These are phyloP conservation scores for Botryotinia narcissicola DNA, from an alignment of 2,329 filamentous ascomycete genomes.

Conservation along the genomic window DNA sequence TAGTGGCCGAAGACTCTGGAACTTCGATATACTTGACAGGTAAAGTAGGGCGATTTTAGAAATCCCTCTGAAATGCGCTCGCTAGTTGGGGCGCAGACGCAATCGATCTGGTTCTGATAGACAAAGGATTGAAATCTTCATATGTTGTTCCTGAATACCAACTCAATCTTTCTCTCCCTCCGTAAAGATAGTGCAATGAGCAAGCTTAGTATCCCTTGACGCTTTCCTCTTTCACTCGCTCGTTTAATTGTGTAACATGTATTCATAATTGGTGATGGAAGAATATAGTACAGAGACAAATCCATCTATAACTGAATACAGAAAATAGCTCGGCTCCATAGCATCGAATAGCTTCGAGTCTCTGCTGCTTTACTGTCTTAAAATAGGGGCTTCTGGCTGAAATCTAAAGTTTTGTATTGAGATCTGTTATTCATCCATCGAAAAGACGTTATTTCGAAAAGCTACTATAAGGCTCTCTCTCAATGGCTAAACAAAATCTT, in stretches of 20 bases:
- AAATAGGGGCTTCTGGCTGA: accelerated
- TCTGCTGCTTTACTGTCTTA: neutral
- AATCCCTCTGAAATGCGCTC: neutral
- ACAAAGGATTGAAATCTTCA: accelerated
- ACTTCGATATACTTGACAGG: no score
- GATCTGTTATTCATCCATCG: neutral
- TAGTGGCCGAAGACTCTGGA: accelerated
- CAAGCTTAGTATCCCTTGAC: neutral
- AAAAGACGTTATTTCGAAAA: accelerated
- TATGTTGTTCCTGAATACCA: neutral
- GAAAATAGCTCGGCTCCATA: neutral
- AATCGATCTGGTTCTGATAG: neutral
- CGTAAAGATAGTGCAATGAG: neutral
- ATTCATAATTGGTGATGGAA: neutral
- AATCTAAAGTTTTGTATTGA: neutral
- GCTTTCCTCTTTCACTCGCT: neutral
- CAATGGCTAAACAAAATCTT: neutral
- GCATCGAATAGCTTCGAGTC: neutral
- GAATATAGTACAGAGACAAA: neutral
- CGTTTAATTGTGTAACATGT: neutral
- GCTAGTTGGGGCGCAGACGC: no score
- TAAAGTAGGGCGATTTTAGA: neutral
- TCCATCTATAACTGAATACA: accelerated
- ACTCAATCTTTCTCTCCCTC: neutral
- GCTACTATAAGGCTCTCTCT: neutral